Evolutionary conservation across 2,329 filamentous ascomycete species (phyloP), one percentile per base, ranked within the genome.

Genomic region (Colletotrichum chrysophilum): DNA sequence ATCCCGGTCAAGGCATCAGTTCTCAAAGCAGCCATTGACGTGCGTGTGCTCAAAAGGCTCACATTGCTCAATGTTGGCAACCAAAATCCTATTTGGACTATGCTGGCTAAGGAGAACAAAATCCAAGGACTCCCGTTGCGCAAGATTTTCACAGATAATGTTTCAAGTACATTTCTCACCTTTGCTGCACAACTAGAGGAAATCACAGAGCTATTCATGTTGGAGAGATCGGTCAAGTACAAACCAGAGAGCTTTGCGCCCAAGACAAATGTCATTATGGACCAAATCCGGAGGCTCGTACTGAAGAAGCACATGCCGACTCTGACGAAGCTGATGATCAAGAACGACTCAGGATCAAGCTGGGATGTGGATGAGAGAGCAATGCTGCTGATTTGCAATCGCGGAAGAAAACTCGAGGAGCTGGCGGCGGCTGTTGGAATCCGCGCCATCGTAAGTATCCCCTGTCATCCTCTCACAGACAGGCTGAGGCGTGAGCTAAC

Each of bases 81-180:
- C 7, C 92, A 94, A 80, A 86, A 86, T 32, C 84, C 88, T 0
- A 89, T 94, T 76, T 94, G 92, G 92, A 84, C 86, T 3, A 82
- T 90, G 71, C 82, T 94, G 56, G 83, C 86, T 21, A 90, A 88
- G 77, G 87, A 92, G 78, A 91, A 93, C 80, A 86, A 86, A 66
- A 79, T 84, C 1, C 82, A 85, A 10, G 87, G 89, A 0, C 83
- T 93, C 55, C 86, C 88, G 0, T 81, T 94, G 56, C 86, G 87
- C 65, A 90, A 88, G 76, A 89, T 94, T 70, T 91, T 90, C 78
- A 93, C 91, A 0, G 92, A 94, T 79, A 89, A 93, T 77, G 91
- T 93, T 24, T 90, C 90, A 0, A 78, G 82, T 2, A 81, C 85
- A 0, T 92, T 93, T 72, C 80, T 94, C 67, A 86, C 86, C 2